Evolutionary conservation across 495 filamentous ascomycete species (phyloP).

Genomic region (Annulohypoxylon maeteangense): DNA sequence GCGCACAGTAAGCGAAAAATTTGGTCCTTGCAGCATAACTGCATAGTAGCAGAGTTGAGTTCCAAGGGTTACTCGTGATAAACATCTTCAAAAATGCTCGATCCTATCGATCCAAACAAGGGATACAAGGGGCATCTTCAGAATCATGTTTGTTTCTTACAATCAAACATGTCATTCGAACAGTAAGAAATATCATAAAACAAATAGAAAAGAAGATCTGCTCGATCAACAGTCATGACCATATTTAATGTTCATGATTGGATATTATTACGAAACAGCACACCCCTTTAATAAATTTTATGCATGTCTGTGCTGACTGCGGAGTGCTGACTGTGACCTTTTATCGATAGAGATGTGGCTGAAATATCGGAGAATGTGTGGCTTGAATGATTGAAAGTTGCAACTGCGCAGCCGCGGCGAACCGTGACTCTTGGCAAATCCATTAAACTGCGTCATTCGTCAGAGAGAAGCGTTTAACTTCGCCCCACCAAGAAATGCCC

Average conservation of each 20-base stretch:
- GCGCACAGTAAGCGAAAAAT: neutral
- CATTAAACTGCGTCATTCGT: conserved; percentile 35
- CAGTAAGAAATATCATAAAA: conserved; percentile 4
- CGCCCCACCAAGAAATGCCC: conserved; percentile 26
- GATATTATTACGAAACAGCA: neutral
- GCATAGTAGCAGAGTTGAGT: neutral
- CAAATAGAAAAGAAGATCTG: neutral
- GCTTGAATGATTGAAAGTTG: neutral
- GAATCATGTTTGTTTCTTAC: neutral
- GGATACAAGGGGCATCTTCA: neutral
- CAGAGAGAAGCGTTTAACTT: conserved; percentile 16
- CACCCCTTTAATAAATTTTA: neutral
- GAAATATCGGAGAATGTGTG: neutral
- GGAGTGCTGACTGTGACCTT: neutral
- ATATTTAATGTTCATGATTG: neutral
- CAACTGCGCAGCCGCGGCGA: neutral
- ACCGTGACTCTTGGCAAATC: neutral
- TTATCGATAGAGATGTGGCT: conserved; percentile 11
- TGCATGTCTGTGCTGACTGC: neutral
- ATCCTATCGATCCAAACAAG: conserved; percentile 1
- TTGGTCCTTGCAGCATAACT: neutral
- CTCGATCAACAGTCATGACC: conserved; percentile 1
- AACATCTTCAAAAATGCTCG: neutral
- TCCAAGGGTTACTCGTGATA: neutral
- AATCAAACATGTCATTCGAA: neutral